phyloP scores from a whole-genome alignment of 2,329 filamentous ascomycete species.

The Teratosphaeria pseudoeucalypti region DNA sequence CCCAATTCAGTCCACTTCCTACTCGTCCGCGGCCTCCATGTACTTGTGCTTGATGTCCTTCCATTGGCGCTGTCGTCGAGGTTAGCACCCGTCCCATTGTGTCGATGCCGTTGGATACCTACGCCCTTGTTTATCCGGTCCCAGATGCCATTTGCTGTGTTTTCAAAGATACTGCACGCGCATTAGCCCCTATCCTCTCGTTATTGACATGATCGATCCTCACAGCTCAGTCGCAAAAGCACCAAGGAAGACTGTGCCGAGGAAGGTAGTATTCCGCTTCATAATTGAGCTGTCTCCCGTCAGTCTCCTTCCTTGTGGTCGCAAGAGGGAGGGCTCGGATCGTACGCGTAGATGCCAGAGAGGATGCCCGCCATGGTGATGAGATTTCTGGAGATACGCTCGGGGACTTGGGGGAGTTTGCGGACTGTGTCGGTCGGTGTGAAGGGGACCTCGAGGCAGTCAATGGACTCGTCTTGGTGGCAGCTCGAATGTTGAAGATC shows the following conservation, averaged over 20 bases:
- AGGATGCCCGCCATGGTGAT: slow-evolving; percentile 48
- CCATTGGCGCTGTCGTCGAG: slow-evolving; percentile 81
- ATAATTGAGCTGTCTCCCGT: slow-evolving; percentile 60
- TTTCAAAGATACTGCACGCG: slow-evolving; percentile 64
- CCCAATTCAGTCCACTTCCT: slow-evolving; percentile 34
- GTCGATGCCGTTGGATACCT: slow-evolving; percentile 36
- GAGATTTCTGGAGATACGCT: neutral
- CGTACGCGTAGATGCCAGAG: slow-evolving; percentile 47
- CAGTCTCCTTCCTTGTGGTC: slow-evolving; percentile 13
- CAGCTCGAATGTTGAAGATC: slow-evolving; percentile 2
- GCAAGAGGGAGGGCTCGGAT: slow-evolving; percentile 12
- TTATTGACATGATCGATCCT: slow-evolving; percentile 12
- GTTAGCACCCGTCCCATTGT: slow-evolving; percentile 14
- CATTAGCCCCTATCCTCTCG: slow-evolving; percentile 5
- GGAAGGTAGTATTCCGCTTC: slow-evolving; percentile 78
- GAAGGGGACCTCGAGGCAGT: neutral
- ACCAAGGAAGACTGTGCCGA: slow-evolving; percentile 72
- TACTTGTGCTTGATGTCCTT: slow-evolving; percentile 96
- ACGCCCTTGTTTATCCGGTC: slow-evolving; percentile 85
- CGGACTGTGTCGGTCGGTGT: neutral
- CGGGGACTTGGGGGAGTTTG: neutral
- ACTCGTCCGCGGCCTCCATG: slow-evolving; percentile 51
- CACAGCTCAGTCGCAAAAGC: slow-evolving; percentile 95
- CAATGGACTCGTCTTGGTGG: neutral
- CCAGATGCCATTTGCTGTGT: slow-evolving; percentile 75